Conservation (phyloP, 2,329 filamentous ascomycete species). For the Botryotinia globosa region DNA sequence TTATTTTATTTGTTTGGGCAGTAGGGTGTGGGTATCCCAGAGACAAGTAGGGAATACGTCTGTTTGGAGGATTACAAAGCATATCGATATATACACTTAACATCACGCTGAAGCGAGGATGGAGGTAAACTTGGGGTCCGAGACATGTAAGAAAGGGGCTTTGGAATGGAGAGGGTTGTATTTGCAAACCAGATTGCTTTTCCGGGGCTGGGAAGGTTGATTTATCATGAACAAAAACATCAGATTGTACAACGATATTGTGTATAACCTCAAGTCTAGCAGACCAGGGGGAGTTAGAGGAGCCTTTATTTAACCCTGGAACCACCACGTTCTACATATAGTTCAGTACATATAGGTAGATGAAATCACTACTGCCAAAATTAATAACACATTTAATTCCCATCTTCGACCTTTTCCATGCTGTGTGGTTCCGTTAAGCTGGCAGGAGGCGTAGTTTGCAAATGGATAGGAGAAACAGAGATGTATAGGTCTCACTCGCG, state of each 20-base stretch:
- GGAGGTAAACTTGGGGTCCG: background rate
- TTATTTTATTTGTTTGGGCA: constrained; percentile 15
- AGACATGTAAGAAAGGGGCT: background rate
- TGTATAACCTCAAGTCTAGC: constrained; percentile 17
- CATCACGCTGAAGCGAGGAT: background rate
- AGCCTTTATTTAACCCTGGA: background rate
- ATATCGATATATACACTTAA: constrained; percentile 11
- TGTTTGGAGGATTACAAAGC: background rate
- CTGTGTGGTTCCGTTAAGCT: background rate
- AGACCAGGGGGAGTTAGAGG: constrained; percentile 12
- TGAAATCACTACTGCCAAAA: constrained; percentile 3
- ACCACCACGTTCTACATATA: background rate
- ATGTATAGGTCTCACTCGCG: background rate
- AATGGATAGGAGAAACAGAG: background rate
- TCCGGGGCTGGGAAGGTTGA: background rate
- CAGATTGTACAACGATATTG: constrained; percentile 24
- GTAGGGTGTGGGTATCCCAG: background rate
- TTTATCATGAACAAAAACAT: constrained; percentile 20
- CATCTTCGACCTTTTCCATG: background rate
- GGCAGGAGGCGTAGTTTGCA: background rate
- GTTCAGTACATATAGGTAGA: constrained; percentile 5
- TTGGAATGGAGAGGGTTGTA: background rate
- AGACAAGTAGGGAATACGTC: background rate
- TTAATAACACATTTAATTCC: background rate
- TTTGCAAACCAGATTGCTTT: constrained; percentile 13